Evolutionary conservation across 2,329 filamentous ascomycete genomes (phyloP).

Genomic region (Clonostachys chloroleuca): DNA sequence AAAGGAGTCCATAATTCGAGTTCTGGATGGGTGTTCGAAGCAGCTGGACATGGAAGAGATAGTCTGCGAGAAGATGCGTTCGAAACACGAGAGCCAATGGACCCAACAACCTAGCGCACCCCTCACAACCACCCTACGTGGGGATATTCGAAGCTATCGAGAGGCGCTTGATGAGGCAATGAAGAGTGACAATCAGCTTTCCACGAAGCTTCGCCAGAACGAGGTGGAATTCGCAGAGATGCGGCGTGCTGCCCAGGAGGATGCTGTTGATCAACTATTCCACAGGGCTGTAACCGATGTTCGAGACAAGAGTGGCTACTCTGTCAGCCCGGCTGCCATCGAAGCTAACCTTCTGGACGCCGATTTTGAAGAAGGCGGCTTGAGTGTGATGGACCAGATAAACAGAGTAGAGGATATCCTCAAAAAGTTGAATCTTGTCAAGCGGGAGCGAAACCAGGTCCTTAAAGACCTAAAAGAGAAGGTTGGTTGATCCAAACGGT

Average conservation of each 20-base stretch:
- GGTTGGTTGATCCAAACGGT: slow-evolving; percentile 42
- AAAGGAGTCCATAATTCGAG: slow-evolving; percentile 68
- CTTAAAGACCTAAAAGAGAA: slow-evolving; percentile 97
- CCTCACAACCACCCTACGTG: slow-evolving; percentile 80
- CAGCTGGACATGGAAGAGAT: slow-evolving; percentile 96
- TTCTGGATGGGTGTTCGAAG: slow-evolving; percentile 77
- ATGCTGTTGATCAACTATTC: slow-evolving; percentile 84
- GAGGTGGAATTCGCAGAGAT: slow-evolving; percentile 92
- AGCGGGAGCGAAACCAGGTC: slow-evolving; percentile 86
- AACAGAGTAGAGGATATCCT: slow-evolving; percentile 82
- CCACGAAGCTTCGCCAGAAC: slow-evolving; percentile 78
- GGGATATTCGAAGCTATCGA: slow-evolving; percentile 82
- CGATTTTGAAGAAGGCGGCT: slow-evolving; percentile 77
- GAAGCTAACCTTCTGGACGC: slow-evolving; percentile 86
- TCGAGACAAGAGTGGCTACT: slow-evolving; percentile 59
- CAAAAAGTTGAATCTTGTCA: slow-evolving; percentile 87
- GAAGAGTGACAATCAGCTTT: slow-evolving; percentile 79
- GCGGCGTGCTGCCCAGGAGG: slow-evolving; percentile 80
- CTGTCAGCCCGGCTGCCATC: slow-evolving; percentile 52
- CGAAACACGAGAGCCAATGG: slow-evolving; percentile 94
- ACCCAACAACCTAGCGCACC: slow-evolving; percentile 92
- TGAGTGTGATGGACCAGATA: slow-evolving; percentile 87
- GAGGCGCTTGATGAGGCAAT: slow-evolving; percentile 87
- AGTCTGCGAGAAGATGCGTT: slow-evolving; percentile 98
- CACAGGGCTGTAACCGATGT: slow-evolving; percentile 80